Evolutionary conservation across 75 land plant genomes (phyloP), one percentile per base, ranked within the genome.

Genomic region (Sequoiadendron giganteum): DNA sequence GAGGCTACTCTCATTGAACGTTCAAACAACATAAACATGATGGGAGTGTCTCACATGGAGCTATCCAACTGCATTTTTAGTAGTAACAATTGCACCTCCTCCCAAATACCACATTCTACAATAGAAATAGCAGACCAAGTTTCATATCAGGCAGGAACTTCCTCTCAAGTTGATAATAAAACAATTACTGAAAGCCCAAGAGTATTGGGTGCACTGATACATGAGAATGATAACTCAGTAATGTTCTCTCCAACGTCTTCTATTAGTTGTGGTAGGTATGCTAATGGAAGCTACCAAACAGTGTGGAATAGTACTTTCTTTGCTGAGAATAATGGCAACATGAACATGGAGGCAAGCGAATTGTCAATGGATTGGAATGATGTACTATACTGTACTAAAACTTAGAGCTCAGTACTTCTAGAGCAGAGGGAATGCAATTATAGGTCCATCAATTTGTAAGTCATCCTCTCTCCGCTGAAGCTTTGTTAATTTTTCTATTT

Each of bases 1-100:
- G 84, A 47, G 30, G 49, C 49, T 10, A 28, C 49, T 45, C 47
- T 47, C 1, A n/a, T 42, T 42, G 83, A 79, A 42, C 83, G 83
- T 38, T 79, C 83, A 79, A 79, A 79, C 47, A 79, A n/a, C 52
- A 47, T 47, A 49, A 47, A 10, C 19, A 82, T 82, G 84, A 47
- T 82, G 28, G 21, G 32, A 5, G 10, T 49, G 28, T 82, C 84
- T n/a, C 49, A 45, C n/a, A 45, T 82, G 30, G 52, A 82, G 52
- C 32, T 34, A 28, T 47, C 52, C 84, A 42, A 47, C 52, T 82
- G 34, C 84, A 82, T 9, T 45, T 21, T 8, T 10, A 72, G 34
- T 72, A 30, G 6, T 30, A 72, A 28, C 0, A 72, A 21, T 73
- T 30, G 13, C 32, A 73, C 10, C 32, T 32, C 77, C 36, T 10